A percentile compares a stretch with the other conserved stretches of the same genome.
Conservation (phyloP, 2,329 filamentous ascomycete species). For the Verruconis gallopava region DNA sequence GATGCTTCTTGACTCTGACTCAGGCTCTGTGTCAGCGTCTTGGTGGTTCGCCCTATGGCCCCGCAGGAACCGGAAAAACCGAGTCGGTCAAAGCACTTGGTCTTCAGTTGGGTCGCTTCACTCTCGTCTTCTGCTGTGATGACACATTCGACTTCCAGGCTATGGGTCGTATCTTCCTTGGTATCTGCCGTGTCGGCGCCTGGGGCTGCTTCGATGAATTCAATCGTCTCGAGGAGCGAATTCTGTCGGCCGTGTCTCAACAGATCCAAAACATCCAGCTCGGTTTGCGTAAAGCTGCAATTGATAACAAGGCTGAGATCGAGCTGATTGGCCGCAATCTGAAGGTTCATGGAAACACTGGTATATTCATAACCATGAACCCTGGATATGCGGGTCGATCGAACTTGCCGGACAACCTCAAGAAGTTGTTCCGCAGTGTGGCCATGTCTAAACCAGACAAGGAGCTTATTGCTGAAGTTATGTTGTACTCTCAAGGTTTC, state of each 20-base stretch:
- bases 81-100: slow-evolving; percentile 97
- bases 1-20: slow-evolving; percentile 94
- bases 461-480: slow-evolving; percentile 97
- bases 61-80: slow-evolving; percentile 95
- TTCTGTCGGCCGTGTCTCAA: slow-evolving; percentile 93
- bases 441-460: slow-evolving; percentile 99
- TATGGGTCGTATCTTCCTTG: slow-evolving; percentile 98
- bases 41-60: slow-evolving; percentile 92
- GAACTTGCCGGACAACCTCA: slow-evolving; percentile 95
- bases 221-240: slow-evolving; percentile 95
- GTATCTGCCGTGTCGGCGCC: slow-evolving; percentile 96
- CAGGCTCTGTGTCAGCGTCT: slow-evolving; percentile 91
- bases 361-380: slow-evolving; percentile 99
- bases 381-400: slow-evolving; percentile 96
- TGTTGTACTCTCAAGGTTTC: slow-evolving; percentile 99
- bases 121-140: slow-evolving; percentile 97
- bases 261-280: slow-evolving; percentile 99
- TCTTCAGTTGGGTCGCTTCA: slow-evolving; percentile 92
- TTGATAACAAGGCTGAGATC: slow-evolving; percentile 77
- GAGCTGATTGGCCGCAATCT: slow-evolving; percentile 88
- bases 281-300: slow-evolving; percentile 71
- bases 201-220: slow-evolving; percentile 99
- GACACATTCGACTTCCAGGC: slow-evolving; percentile 99
- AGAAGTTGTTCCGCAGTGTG: slow-evolving; percentile 98
- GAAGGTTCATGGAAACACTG: slow-evolving; percentile 80